Base-by-base conservation (phyloP, 805 yeast genomes). In the Lachancea sp. region DNA sequence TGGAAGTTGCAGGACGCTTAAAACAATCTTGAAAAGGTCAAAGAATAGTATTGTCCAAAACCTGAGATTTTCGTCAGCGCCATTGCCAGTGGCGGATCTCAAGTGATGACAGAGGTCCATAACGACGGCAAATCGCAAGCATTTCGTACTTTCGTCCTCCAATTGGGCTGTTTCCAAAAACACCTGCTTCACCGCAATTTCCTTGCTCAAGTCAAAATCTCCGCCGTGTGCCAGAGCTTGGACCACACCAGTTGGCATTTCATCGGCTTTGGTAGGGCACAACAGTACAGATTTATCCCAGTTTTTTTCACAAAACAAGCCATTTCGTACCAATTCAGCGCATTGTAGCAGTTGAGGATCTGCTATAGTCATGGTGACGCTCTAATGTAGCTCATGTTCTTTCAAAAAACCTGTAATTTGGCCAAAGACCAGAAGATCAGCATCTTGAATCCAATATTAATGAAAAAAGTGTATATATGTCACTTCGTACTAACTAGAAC, bases 1-100 rank as follows among this genome's bases (percentile, higher is more conserved):
- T 3, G 64, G 64, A 54, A 59, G 53, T n/a, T 35, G 40, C 16
- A 60, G 34, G 31, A 51, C 23, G 26, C 52, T 54, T 16, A 50
- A 12, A 3, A 45, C 37, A n/a, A 43, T 39, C 7, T 52, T 40
- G 32, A 57, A 49, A 5, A 58, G 36, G 16, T 48, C 54, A 40
- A 60, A 59, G 42, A 38, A 59, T 2, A 54, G 16, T 1, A 37
- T 26, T 11, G 49, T 40, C 63, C 65, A 59, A 17, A 24, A 22
- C 24, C 29, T 4, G 23, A 16, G 7, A 45, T 45, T 32, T 30
- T 36, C 28, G 36, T 45, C 36, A 54, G 49, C 24, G 15, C 30
- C 23, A 40, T 29, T 30, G 23, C 21, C 5, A 16, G 25, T 38
- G 47, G 52, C 4, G 57, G 45, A 32, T 29, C 37, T 36, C 34